Percentiles rank a stretch among this genome's conserved stretches.
Conservation (phyloP, 2,329 filamentous ascomycete genomes). For the Pezizomycotina sp. region DNA sequence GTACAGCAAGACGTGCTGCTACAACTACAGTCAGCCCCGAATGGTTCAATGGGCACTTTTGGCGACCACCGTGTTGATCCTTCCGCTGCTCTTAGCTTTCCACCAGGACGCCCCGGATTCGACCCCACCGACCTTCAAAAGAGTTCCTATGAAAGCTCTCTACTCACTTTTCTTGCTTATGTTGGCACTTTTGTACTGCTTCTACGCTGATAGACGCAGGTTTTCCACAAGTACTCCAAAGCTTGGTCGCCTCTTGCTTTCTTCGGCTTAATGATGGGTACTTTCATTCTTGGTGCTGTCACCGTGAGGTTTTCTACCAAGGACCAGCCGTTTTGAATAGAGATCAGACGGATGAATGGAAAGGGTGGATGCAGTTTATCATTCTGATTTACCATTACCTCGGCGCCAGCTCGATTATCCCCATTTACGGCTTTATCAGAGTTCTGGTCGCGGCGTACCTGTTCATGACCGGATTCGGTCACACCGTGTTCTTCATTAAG, state of each 20-base stretch:
- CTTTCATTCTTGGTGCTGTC: conserved; percentile 25
- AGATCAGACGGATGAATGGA: conserved; percentile 47
- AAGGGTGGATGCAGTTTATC: conserved; percentile 46
- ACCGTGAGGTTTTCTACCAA: conserved; percentile 14
- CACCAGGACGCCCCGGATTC: no score
- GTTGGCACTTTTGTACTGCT: conserved; percentile 33
- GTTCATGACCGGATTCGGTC: conserved; percentile 46
- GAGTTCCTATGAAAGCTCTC: conserved; percentile 1
- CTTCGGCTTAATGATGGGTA: conserved; percentile 24
- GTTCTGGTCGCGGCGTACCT: conserved; percentile 42
- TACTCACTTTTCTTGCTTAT: conserved; percentile 21
- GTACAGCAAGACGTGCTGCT: conserved; percentile 39
- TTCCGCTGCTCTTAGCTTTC: conserved; percentile 12
- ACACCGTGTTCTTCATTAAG: conserved; percentile 42
- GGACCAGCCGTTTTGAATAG: conserved; percentile 36
- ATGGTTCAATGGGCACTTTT: conserved; percentile 28
- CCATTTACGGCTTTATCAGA: conserved; percentile 40
- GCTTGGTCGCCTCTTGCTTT: conserved; percentile 30
- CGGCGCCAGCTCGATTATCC: conserved; percentile 35
- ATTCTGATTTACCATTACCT: conserved; percentile 44
- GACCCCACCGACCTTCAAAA: no score
- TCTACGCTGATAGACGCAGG: conserved; percentile 39
- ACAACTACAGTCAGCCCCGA: no score
- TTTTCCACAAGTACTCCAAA: conserved; percentile 39
- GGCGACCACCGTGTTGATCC: conserved; percentile 19